phyloP scores from a whole-genome alignment of 2,329 filamentous ascomycete genomes.

The Emericellopsis atlantica region DNA sequence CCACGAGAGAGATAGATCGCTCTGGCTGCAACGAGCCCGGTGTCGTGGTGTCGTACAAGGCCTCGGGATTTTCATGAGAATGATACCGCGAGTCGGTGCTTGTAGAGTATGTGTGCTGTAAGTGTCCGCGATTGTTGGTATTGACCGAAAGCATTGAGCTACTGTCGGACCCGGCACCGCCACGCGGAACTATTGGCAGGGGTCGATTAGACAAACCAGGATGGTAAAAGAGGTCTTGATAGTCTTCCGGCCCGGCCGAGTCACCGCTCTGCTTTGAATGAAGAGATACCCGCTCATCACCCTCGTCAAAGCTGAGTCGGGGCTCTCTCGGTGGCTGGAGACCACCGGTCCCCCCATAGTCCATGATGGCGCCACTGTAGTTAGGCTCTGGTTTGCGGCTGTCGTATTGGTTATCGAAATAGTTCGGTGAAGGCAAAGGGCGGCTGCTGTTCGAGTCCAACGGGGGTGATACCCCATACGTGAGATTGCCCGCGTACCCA shows the following conservation, averaged over 20 bases:
- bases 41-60: slow-evolving; percentile 27
- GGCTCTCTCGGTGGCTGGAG: slow-evolving; percentile 62
- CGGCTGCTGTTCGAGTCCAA: slow-evolving; percentile 28
- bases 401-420: slow-evolving; percentile 13
- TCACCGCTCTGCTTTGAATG: slow-evolving; percentile 42
- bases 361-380: slow-evolving; percentile 56
- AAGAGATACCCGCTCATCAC: slow-evolving; percentile 60
- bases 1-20: slow-evolving; percentile 72
- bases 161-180: slow-evolving; percentile 47
- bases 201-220: slow-evolving; percentile 60
- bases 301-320: slow-evolving; percentile 82
- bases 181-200: slow-evolving; percentile 45
- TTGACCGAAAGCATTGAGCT: slow-evolving; percentile 36
- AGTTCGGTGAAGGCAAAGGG: slow-evolving; percentile 32
- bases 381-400: slow-evolving; percentile 20
- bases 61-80: slow-evolving; percentile 32
- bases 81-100: slow-evolving; percentile 10
- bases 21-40: slow-evolving; percentile 35
- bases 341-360: slow-evolving; percentile 84
- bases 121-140: slow-evolving; percentile 15
- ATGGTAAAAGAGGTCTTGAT: slow-evolving; percentile 88
- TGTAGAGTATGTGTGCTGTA: slow-evolving; percentile 1
- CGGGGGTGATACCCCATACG: slow-evolving; percentile 34
- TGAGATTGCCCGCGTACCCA: slow-evolving; percentile 44
- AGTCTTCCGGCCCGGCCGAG: slow-evolving; percentile 58